Conservation (phyloP, 1,284 basidiomycete species). For the Austropuccinia psidii region DNA sequence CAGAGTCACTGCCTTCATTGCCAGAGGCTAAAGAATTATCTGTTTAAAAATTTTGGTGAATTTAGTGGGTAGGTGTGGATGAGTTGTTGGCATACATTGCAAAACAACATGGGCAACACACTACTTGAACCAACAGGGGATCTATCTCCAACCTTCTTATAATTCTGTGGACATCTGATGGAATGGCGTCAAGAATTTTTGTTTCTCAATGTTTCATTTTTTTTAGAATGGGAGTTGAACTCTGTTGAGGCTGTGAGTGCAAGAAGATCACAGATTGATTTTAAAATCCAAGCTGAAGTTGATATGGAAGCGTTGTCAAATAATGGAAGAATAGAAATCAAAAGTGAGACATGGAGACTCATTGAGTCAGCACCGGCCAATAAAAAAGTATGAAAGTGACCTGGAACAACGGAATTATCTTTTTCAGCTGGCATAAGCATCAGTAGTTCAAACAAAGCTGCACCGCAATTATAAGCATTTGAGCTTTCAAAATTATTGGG, state of each 20-base stretch:
- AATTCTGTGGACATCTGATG: background rate
- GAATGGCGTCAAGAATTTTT: background rate
- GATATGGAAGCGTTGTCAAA: background rate
- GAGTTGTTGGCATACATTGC: background rate
- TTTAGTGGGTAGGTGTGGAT: background rate
- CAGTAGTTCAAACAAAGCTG: too few relatives aligned
- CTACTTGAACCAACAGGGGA: background rate
- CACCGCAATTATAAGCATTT: too few relatives aligned
- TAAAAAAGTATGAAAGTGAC: background rate
- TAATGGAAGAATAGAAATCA: conserved; percentile 4
- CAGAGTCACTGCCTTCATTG: background rate
- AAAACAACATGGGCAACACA: conserved; percentile 12
- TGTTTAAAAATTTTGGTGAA: background rate
- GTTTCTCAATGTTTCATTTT: background rate
- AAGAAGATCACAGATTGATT: too few relatives aligned
- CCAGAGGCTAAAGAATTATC: background rate
- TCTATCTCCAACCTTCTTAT: background rate
- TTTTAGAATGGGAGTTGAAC: too few relatives aligned
- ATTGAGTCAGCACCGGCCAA: background rate
- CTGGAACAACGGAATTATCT: too few relatives aligned
- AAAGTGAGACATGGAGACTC: conserved; percentile 9
- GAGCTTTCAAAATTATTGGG: too few relatives aligned
- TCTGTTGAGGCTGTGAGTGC: too few relatives aligned
- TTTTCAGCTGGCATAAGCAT: too few relatives aligned
- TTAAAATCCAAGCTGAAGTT: too few relatives aligned